Evolutionary conservation across 257 asterid genomes (phyloP), one percentile per base, ranked within the genome.

Genomic region (Penstemon eatonii): DNA sequence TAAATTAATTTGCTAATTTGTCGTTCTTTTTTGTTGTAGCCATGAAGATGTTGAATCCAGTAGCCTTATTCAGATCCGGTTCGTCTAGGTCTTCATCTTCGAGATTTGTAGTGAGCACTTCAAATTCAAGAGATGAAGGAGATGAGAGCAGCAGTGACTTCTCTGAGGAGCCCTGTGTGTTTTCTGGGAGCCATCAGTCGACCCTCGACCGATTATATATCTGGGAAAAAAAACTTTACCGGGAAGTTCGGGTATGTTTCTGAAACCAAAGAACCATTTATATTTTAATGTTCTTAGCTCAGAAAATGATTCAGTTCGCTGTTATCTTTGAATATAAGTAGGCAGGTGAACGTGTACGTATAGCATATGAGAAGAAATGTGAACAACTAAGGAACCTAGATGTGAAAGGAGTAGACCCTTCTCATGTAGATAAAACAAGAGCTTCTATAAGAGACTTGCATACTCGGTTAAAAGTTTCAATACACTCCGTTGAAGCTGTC

Each of bases 151-250:
- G 83, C 82, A 83, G 89, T 63, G 88, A 86, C 67, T 67, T 81
- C 65, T 84, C 94, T 7, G 96, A 88, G 47, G 96, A 88, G 43
- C 79, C 92, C 56, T 71, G 70, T 80, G 52, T 58, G 49, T 71
- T 78, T 73, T 73, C 92, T 37, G 84, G 89, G 46, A 89, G 97
- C 65, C 99, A 93, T 76, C 99, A 90, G 56, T 90, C 96, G 19
- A 90, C 99, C 33, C 75, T 93, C 70, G 97, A 93, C 75, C 77
- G 95, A 76, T 73, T 93, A 73, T 90, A 77, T 72, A 92, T 87
- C 36, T 93, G 99, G 99, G 99, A 93, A 81, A 93, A 88, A 82
- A 93, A 93, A 79, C 97, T 93, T 61, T 93, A 90, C 76, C 87
- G 80, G 61, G 89, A 93, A 93, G 97, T 93, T 69, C 76, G 92